A percentile compares a stretch with the other conserved stretches of the same genome.
These are phyloP conservation scores for Xylariaceae sp. DNA, from an alignment of 2,329 filamentous ascomycete genomes.

Conservation along the genomic window DNA sequence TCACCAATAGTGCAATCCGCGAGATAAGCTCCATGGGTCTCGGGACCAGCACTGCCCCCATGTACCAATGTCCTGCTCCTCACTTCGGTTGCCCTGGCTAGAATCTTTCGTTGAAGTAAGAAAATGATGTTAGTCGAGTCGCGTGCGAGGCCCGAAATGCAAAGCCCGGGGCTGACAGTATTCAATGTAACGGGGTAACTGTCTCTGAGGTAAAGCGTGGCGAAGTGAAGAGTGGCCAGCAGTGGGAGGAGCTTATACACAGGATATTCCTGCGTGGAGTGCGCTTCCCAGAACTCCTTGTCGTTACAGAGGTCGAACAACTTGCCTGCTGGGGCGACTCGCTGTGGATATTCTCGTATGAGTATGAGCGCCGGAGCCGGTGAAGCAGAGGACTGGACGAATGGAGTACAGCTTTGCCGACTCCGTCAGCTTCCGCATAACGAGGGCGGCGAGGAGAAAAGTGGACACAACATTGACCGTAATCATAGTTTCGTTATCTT, in stretches of 20 bases:
- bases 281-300: conserved; percentile 1
- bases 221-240: conserved; percentile 22
- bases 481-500: conserved; percentile 46
- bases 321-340: conserved; percentile 20
- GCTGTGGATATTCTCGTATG: conserved; percentile 28
- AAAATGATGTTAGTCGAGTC: conserved; percentile 23
- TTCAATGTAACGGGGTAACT: conserved; percentile 43
- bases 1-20: conserved; percentile 27
- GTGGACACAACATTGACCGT: conserved; percentile 52
- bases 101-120: conserved; percentile 29
- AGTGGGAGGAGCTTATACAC: conserved; percentile 33
- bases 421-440: conserved; percentile 49
- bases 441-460: conserved; percentile 44
- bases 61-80: conserved; percentile 43
- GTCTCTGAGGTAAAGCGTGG: conserved; percentile 10
- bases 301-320: conserved; percentile 28
- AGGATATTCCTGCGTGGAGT: conserved; percentile 20
- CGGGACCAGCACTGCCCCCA: conserved; percentile 34
- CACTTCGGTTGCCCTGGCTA: conserved; percentile 43
- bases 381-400: conserved; percentile 27
- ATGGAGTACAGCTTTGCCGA: conserved; percentile 26
- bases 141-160: conserved; percentile 43
- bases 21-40: conserved; percentile 46
- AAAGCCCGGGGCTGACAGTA: conserved; percentile 49
- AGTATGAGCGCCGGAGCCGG: conserved; percentile 26